These are phyloP conservation scores for Sicyos baderoa DNA, from an alignment of 306 rosid species.

Conservation along the genomic window DNA sequence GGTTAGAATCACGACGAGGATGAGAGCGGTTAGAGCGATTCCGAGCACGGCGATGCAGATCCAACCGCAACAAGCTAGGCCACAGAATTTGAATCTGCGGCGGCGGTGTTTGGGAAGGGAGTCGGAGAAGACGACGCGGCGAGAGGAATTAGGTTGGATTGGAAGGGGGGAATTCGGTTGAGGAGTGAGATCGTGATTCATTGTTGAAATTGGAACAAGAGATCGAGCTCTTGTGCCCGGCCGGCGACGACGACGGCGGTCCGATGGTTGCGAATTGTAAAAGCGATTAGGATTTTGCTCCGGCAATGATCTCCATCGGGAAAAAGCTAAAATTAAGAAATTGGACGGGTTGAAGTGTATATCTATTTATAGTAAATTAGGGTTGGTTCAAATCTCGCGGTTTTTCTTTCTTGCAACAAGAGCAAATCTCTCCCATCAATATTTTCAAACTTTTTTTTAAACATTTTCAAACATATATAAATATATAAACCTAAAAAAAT, in stretches of 20 bases:
- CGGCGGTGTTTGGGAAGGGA: slow-evolving; percentile 1
- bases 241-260: not conserved
- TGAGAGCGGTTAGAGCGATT: not conserved
- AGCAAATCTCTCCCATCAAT: no score
- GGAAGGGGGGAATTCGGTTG: not conserved
- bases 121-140: not conserved
- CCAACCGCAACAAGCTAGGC: not conserved
- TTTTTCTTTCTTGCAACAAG: no score
- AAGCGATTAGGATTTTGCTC: not conserved
- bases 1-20: not conserved
- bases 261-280: not conserved
- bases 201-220: not conserved
- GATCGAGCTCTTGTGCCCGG: not conserved
- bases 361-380: not conserved
- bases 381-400: not conserved
- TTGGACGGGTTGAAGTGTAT: not conserved
- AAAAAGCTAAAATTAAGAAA: not conserved
- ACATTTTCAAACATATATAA: no score
- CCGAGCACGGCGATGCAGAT: not conserved
- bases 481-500: no score
- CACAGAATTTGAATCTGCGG: not conserved
- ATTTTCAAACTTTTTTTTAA: no score
- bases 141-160: not conserved
- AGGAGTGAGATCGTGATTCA: not conserved
- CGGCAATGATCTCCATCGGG: not conserved